These are phyloP conservation scores for Mucor circinelloides DNA, from an alignment of 371 early-diverging fungal genomes.

Conservation along the genomic window DNA sequence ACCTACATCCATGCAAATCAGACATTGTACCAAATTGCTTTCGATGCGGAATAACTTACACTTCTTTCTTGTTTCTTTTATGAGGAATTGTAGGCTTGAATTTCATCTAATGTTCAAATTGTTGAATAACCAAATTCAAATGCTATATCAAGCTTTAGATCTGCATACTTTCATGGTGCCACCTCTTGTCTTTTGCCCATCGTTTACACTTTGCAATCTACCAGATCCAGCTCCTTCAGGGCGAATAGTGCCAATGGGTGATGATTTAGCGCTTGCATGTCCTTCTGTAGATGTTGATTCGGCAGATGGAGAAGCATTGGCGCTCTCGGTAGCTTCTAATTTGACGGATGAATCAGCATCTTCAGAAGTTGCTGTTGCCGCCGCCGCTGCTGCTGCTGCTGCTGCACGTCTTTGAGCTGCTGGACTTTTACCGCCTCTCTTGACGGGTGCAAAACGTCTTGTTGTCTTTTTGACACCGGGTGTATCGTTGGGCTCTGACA, in stretches of 20 bases:
- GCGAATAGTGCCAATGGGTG: constrained; percentile 41
- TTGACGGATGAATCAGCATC: background rate
- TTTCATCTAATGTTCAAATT: constrained; percentile 48
- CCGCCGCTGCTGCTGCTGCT: constrained; percentile 6
- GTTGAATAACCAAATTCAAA: background rate
- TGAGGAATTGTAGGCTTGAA: constrained; percentile 68
- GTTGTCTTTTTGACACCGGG: constrained; percentile 39
- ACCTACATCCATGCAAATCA: constrained; percentile 7
- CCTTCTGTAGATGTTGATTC: background rate
- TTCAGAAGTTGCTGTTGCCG: background rate
- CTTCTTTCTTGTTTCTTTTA: constrained; percentile 66
- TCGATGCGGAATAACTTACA: constrained; percentile 32
- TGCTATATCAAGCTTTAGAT: no score
- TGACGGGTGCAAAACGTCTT: constrained; percentile 44
- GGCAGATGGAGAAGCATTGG: background rate
- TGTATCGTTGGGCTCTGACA: constrained; percentile 20
- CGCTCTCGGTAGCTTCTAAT: background rate
- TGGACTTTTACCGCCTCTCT: constrained; percentile 16
- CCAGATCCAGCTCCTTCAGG: constrained; percentile 37
- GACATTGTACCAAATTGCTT: background rate
- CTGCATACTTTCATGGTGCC: constrained; percentile 47
- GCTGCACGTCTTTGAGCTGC: constrained; percentile 14
- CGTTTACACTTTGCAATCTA: constrained; percentile 48
- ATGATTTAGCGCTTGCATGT: constrained; percentile 6
- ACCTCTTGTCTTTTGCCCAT: constrained; percentile 50